Evolutionary conservation across 1,284 basidiomycete species (phyloP).

Genomic region (Termitomyces sp.): DNA sequence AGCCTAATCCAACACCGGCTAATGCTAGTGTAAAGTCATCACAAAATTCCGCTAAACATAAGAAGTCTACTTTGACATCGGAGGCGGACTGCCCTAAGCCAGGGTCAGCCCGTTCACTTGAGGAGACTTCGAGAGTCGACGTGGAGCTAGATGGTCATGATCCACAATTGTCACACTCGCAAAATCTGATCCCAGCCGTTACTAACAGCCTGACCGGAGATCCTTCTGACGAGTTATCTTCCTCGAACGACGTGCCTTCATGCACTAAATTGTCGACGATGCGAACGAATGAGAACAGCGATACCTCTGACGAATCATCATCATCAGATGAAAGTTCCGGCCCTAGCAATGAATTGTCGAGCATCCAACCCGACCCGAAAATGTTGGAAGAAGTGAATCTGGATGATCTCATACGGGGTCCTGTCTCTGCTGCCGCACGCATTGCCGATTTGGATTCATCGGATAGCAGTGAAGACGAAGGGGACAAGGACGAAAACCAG

Average conservation of each 20-base stretch:
- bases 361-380: background rate
- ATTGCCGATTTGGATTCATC: slow-evolving; percentile 24
- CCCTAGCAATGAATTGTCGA: background rate
- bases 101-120: slow-evolving; percentile 31
- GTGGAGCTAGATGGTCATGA: background rate
- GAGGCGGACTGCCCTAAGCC: background rate
- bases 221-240: background rate
- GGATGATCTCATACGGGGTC: slow-evolving; percentile 46
- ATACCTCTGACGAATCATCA: slow-evolving; percentile 8
- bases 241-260: background rate
- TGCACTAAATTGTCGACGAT: background rate
- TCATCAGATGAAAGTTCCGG: slow-evolving; percentile 3
- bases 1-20: background rate
- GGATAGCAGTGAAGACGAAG: slow-evolving; percentile 17
- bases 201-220: background rate
- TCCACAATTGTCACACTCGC: slow-evolving; percentile 1
- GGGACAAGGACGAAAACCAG: slow-evolving; percentile 21
- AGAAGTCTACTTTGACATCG: background rate
- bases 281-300: background rate
- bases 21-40: background rate
- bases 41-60: background rate
- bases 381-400: slow-evolving; percentile 32
- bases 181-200: background rate
- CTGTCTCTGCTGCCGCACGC: slow-evolving; percentile 25
- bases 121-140: background rate